phyloP scores from a whole-genome alignment of 495 filamentous ascomycete species.

The Penicillium daleae region DNA sequence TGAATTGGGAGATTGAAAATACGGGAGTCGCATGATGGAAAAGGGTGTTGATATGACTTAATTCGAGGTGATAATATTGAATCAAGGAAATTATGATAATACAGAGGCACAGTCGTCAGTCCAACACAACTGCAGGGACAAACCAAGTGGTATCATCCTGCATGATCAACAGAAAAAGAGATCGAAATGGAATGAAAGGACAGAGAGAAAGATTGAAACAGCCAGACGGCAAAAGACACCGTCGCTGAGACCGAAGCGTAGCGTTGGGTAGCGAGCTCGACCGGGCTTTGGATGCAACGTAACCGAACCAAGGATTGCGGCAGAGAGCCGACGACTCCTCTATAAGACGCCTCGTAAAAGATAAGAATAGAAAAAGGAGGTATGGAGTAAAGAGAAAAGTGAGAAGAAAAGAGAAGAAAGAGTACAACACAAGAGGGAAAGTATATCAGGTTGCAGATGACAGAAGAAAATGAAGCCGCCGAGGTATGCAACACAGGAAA shows the following conservation, averaged over 20 bases:
- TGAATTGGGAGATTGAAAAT: neutral
- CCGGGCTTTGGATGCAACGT: constrained; percentile 36
- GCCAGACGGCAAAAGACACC: constrained; percentile 22
- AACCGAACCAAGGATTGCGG: constrained; percentile 28
- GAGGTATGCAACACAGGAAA: constrained; percentile 33
- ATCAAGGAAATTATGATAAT: constrained; percentile 26
- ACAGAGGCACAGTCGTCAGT: constrained; percentile 33
- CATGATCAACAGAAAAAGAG: constrained; percentile 26
- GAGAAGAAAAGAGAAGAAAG: neutral
- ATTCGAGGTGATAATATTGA: constrained; percentile 12
- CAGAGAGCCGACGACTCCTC: constrained; percentile 30
- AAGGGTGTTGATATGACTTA: constrained; percentile 19
- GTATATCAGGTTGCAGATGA: constrained; percentile 22
- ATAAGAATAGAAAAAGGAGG: constrained; percentile 7
- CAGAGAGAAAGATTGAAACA: constrained; percentile 14
- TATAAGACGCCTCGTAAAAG: constrained; percentile 34
- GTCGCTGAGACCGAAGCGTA: constrained; percentile 26
- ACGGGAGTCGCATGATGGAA: neutral
- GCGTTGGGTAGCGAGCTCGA: constrained; percentile 28
- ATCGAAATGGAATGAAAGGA: constrained; percentile 6
- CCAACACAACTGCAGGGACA: constrained; percentile 32
- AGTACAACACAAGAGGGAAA: constrained; percentile 14
- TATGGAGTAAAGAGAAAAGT: constrained; percentile 16
- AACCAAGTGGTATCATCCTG: constrained; percentile 49
- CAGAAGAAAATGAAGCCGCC: constrained; percentile 29